phyloP scores from a whole-genome alignment of 495 filamentous ascomycete genomes.

The Penicillium subrubescens region DNA sequence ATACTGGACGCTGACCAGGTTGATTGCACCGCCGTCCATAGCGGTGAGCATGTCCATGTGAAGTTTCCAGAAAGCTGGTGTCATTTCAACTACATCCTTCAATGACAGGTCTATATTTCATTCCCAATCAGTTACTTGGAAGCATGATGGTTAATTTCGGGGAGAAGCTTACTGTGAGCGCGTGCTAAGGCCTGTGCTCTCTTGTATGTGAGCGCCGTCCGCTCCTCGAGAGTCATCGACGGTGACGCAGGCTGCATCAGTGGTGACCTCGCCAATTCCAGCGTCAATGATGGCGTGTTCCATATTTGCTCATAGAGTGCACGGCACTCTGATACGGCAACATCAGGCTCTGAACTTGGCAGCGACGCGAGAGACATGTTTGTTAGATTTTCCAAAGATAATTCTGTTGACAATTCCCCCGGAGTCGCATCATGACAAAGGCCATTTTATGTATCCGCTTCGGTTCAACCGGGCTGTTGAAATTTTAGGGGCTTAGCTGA shows the following conservation, averaged over 20 bases:
- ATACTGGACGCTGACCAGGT: conserved; percentile 36
- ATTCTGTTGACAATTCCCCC: not conserved
- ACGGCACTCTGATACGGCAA: not conserved
- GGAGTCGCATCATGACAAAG: not conserved
- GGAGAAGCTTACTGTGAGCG: not conserved
- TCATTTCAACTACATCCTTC: conserved; percentile 9
- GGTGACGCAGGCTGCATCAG: not conserved
- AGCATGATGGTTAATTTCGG: not conserved
- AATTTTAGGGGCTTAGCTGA: not conserved
- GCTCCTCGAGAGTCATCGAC: not conserved
- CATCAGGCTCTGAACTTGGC: not conserved
- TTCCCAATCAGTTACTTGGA: not conserved
- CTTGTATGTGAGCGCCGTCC: not conserved
- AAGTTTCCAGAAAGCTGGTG: conserved; percentile 24
- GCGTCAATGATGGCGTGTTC: not conserved
- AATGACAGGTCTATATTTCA: conserved; percentile 6
- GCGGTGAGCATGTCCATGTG: conserved; percentile 21
- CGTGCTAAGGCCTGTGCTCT: not conserved
- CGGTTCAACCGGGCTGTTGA: not conserved
- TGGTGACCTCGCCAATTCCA: not conserved
- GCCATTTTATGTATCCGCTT: not conserved
- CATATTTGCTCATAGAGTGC: not conserved
- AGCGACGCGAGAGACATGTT: not conserved
- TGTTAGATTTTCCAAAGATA: not conserved
- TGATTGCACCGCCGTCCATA: conserved; percentile 15